Percentiles rank a stretch among this genome's conserved stretches.
Evolutionary conservation across 768 basidiomycete genomes (phyloP).

Genomic region (Collybiopsis luxurians): DNA sequence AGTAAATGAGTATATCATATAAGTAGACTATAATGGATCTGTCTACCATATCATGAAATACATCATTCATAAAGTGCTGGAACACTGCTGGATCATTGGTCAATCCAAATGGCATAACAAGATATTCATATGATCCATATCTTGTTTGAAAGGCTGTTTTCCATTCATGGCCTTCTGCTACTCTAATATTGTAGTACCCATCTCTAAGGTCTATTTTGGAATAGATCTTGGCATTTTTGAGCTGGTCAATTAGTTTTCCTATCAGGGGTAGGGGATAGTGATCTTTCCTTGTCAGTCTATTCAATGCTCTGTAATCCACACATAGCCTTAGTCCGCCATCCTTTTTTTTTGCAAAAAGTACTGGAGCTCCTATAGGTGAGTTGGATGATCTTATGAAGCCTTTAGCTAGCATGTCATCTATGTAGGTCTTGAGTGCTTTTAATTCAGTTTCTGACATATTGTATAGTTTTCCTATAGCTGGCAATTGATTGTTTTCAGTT

Average conservation of each 20-base stretch:
- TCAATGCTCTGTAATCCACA: slow-evolving; percentile 11
- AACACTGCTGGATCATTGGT: slow-evolving; percentile 25
- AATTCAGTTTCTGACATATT: slow-evolving; percentile 18
- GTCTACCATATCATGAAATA: slow-evolving; percentile 4
- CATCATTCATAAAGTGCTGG: slow-evolving; percentile 18
- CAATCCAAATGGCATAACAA: slow-evolving; percentile 28
- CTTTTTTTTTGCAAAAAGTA: slow-evolving; percentile 7
- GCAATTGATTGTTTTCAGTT: slow-evolving; percentile 8
- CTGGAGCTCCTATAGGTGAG: slow-evolving; percentile 4
- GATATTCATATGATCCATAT: slow-evolving; percentile 24
- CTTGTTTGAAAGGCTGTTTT: slow-evolving; percentile 27
- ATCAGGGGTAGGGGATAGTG: slow-evolving; percentile 26
- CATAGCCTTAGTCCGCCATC: slow-evolving; percentile 8
- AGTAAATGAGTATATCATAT: too few species aligned
- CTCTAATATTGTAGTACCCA: slow-evolving; percentile 27
- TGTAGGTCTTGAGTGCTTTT: slow-evolving; percentile 15
- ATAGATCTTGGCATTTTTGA: slow-evolving; percentile 21
- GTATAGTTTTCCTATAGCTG: slow-evolving; percentile 18
- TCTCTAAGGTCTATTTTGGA: slow-evolving; percentile 36
- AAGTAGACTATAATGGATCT: neutral
- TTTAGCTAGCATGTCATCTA: slow-evolving; percentile 23
- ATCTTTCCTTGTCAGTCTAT: slow-evolving; percentile 23
- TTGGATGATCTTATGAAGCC: neutral
- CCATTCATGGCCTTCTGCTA: slow-evolving; percentile 24
- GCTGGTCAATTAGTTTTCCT: slow-evolving; percentile 19